Evolutionary conservation across 2,329 filamentous ascomycete genomes (phyloP).

Genomic region (Fusarium falciforme): DNA sequence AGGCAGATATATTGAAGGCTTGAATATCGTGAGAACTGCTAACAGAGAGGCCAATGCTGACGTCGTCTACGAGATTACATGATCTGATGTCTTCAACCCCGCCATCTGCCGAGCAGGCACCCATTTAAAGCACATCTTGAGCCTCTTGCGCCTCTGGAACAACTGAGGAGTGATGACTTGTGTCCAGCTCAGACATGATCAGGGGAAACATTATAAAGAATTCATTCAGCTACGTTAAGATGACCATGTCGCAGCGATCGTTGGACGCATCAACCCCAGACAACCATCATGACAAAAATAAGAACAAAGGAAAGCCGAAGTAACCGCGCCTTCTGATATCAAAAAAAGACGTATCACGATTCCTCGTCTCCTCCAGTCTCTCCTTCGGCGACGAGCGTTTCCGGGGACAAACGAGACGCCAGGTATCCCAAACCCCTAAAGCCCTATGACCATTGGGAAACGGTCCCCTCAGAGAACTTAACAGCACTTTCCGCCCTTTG

Average conservation of each 20-base stretch:
- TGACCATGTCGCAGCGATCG: slow-evolving; percentile 51
- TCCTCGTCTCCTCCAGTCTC: slow-evolving; percentile 49
- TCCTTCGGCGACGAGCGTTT: slow-evolving; percentile 50
- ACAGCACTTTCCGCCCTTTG: slow-evolving; percentile 86
- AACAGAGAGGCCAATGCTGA: not conserved
- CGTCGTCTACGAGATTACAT: not conserved
- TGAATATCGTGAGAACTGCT: not conserved
- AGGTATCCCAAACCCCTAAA: slow-evolving; percentile 48
- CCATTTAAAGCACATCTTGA: slow-evolving; percentile 8
- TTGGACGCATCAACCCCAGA: slow-evolving; percentile 52
- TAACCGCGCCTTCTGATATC: slow-evolving; percentile 56
- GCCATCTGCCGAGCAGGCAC: slow-evolving; percentile 17
- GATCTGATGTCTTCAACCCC: slow-evolving; percentile 21
- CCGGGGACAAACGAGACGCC: slow-evolving; percentile 50
- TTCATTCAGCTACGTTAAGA: slow-evolving; percentile 55
- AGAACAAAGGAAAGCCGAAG: slow-evolving; percentile 55
- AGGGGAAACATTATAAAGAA: slow-evolving; percentile 48
- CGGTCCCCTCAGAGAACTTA: slow-evolving; percentile 57
- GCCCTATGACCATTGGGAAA: slow-evolving; percentile 42
- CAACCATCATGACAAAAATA: slow-evolving; percentile 53
- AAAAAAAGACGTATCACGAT: slow-evolving; percentile 52
- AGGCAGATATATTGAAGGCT: not conserved
- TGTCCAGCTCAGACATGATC: slow-evolving; percentile 6
- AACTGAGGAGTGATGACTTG: slow-evolving; percentile 24
- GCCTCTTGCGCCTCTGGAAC: not conserved